Evolutionary conservation across 176 grass and related monocot species (phyloP).

Genomic region (Pharus latifolius): DNA sequence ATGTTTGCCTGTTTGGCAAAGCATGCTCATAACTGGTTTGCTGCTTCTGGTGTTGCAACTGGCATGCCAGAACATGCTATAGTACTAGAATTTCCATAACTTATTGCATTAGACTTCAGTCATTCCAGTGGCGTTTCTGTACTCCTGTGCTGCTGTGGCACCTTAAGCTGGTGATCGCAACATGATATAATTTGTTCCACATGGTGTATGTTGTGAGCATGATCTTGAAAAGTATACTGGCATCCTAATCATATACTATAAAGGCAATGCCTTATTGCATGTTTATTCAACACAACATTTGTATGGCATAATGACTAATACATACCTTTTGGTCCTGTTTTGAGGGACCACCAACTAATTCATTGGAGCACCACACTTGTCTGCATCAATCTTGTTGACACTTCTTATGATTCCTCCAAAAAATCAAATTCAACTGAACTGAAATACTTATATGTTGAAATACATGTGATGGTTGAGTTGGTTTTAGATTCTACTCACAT

Average conservation of each 20-base stretch:
- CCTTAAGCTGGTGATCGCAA: background rate
- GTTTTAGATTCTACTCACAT: background rate
- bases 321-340: background rate
- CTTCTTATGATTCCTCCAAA: background rate
- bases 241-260: background rate
- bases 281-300: background rate
- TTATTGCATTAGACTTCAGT: background rate
- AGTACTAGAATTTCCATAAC: background rate
- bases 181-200: background rate
- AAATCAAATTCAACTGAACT: background rate
- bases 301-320: background rate
- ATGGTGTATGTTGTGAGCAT: background rate
- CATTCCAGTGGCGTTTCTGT: background rate
- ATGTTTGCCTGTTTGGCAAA: too few species aligned
- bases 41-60: too few species aligned
- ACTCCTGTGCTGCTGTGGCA: background rate
- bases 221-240: background rate
- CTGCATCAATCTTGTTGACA: background rate
- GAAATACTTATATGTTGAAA: constrained; percentile 9
- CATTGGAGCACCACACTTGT: background rate
- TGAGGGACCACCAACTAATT: background rate
- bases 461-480: background rate
- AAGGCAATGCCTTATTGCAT: background rate
- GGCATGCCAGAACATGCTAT: too few species aligned
- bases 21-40: too few species aligned